These are phyloP conservation scores for Sapria himalayana DNA, from an alignment of 345 rosid species.

Conservation along the genomic window DNA sequence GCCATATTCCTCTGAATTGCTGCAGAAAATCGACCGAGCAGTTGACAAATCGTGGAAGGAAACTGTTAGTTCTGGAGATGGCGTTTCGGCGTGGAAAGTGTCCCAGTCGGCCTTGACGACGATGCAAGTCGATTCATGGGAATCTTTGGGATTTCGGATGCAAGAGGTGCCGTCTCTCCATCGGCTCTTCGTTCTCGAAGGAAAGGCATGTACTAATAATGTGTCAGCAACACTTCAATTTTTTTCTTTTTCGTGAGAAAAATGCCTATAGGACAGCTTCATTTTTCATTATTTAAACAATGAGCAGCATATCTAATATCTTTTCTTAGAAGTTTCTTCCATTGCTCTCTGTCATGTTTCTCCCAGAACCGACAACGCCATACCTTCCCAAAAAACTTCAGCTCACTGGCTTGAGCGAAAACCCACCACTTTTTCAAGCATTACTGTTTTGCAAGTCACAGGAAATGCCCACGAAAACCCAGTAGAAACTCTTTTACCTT, in stretches of 20 bases:
- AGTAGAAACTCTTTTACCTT: no score
- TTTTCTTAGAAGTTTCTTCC: no score
- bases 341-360: no score
- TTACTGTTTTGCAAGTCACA: no score
- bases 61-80: constrained; percentile 25
- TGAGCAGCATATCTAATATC: not conserved
- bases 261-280: not conserved
- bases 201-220: constrained; percentile 26
- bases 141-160: constrained; percentile 44
- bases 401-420: no score
- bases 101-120: constrained; percentile 20
- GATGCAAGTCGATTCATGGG: constrained; percentile 52
- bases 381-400: no score
- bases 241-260: not conserved
- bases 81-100: constrained; percentile 46
- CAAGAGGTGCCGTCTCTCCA: constrained; percentile 50
- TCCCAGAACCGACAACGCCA: no score
- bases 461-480: no score
- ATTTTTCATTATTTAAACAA: not conserved
- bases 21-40: constrained; percentile 21
- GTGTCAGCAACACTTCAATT: not conserved
- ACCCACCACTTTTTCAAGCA: no score
- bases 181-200: constrained; percentile 38
- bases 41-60: constrained; percentile 23
- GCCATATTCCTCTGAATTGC: no score